A percentile compares a stretch with the other conserved stretches of the same genome.
Evolutionary conservation across 345 rosid species (phyloP).

Genomic region (Theobroma cacao): DNA sequence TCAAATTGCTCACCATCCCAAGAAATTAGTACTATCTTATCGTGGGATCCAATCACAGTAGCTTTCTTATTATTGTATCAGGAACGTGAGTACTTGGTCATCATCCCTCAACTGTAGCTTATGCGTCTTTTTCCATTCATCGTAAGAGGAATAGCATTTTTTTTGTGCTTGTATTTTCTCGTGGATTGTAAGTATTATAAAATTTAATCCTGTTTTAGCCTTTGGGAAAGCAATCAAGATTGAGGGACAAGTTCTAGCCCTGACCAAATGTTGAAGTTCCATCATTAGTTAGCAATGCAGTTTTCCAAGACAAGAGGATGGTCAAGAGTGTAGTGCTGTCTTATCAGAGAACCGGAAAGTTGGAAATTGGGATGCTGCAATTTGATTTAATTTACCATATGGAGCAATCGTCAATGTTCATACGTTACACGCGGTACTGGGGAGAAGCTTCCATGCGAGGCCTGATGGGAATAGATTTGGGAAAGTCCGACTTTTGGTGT

Average conservation of each 20-base stretch:
- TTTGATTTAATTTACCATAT: background rate
- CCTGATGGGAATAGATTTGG: background rate
- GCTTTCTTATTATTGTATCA: too few species aligned
- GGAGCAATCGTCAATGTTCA: background rate
- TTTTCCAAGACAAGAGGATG: background rate
- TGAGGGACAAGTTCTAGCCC: background rate
- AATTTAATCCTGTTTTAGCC: background rate
- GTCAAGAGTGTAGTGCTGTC: background rate
- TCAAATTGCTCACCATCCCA: background rate
- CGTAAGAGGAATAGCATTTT: too few species aligned
- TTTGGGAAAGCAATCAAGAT: background rate
- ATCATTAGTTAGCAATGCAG: background rate
- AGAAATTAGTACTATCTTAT: background rate
- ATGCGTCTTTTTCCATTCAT: background rate
- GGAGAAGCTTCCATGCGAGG: background rate
- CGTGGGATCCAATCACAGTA: too few species aligned
- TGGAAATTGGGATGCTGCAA: background rate
- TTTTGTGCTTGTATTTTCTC: too few species aligned
- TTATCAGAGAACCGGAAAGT: background rate
- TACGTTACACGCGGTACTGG: too few species aligned
- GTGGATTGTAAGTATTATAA: background rate
- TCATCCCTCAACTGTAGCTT: background rate
- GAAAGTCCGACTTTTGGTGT: background rate
- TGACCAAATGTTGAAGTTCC: background rate
- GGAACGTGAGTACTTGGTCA: background rate